Conservation (phyloP, 306 rosid species). For the Prosopis cineraria region DNA sequence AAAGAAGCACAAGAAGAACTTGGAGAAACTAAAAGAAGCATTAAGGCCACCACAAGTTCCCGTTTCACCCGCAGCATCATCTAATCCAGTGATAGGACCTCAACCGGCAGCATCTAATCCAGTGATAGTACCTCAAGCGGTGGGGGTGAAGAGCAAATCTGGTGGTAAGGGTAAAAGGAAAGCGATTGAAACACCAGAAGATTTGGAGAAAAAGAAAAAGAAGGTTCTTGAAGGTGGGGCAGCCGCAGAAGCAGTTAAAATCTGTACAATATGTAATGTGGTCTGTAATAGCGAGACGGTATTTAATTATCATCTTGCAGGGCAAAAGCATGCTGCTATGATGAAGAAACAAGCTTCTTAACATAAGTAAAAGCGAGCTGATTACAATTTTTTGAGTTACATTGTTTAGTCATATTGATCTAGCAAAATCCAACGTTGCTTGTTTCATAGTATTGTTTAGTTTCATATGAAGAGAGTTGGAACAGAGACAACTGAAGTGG, state of each 20-base stretch:
- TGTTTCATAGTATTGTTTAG: not conserved
- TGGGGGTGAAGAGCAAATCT: slow-evolving; percentile 19
- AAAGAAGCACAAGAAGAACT: slow-evolving; percentile 55
- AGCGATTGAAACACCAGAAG: slow-evolving; percentile 36
- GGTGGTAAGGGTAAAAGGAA: slow-evolving; percentile 33
- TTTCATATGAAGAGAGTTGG: not conserved
- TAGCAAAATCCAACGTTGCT: not conserved
- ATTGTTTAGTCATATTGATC: slow-evolving; percentile 3
- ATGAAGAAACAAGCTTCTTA: slow-evolving; percentile 37
- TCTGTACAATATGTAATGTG: slow-evolving; percentile 49
- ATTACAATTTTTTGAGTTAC: not conserved
- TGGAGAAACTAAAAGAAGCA: slow-evolving; percentile 45
- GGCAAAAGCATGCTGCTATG: slow-evolving; percentile 51
- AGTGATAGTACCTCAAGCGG: slow-evolving; percentile 40
- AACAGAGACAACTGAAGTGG: not conserved
- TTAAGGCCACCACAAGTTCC: slow-evolving; percentile 25
- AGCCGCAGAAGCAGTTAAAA: slow-evolving; percentile 43
- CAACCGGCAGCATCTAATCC: slow-evolving; percentile 30
- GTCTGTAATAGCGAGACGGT: slow-evolving; percentile 51
- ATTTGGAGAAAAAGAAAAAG: slow-evolving; percentile 48
- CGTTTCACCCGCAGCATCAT: slow-evolving; percentile 17
- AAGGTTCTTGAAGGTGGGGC: slow-evolving; percentile 57
- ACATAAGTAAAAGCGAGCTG: slow-evolving; percentile 29
- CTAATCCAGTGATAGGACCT: slow-evolving; percentile 43
- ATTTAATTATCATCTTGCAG: slow-evolving; percentile 47